Conservation (phyloP, 2,329 filamentous ascomycete species). For the Teratosphaeria zuluensis region DNA sequence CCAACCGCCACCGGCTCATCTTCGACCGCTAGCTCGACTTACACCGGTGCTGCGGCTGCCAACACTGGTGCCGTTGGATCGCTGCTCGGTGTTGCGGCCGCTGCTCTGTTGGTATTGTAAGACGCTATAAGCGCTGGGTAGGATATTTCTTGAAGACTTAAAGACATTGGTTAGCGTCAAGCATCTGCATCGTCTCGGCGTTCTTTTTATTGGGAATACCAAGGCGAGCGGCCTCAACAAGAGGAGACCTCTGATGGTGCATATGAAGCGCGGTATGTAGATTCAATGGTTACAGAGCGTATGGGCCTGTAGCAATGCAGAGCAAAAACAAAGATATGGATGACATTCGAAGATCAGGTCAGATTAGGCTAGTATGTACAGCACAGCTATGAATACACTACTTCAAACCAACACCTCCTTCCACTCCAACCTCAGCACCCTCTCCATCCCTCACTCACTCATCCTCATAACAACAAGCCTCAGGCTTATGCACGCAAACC, state of each 20-base stretch:
- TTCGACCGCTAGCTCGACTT: slow-evolving; percentile 5
- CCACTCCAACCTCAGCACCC: not conserved
- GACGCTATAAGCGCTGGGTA: not conserved
- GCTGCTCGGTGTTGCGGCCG: slow-evolving; percentile 14
- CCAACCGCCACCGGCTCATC: slow-evolving; percentile 1
- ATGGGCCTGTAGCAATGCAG: not conserved
- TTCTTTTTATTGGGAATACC: not conserved
- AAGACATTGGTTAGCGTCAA: not conserved
- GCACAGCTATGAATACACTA: not conserved
- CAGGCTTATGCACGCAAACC: slow-evolving; percentile 35
- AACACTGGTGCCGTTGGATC: slow-evolving; percentile 10
- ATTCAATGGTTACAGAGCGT: not conserved
- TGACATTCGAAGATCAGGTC: not conserved
- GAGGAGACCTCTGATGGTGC: not conserved
- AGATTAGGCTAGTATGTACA: not conserved
- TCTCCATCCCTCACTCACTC: not conserved
- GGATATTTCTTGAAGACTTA: not conserved
- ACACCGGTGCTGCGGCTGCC: slow-evolving; percentile 9
- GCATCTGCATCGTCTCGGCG: not conserved
- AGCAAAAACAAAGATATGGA: not conserved
- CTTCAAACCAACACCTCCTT: too few species aligned
- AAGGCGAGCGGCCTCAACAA: not conserved
- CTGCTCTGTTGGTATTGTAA: slow-evolving; percentile 13
- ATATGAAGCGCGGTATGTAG: not conserved
- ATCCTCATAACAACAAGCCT: slow-evolving; percentile 32